These are phyloP conservation scores for Viridothelium virens DNA, from an alignment of 495 filamentous ascomycete species.

Conservation along the genomic window DNA sequence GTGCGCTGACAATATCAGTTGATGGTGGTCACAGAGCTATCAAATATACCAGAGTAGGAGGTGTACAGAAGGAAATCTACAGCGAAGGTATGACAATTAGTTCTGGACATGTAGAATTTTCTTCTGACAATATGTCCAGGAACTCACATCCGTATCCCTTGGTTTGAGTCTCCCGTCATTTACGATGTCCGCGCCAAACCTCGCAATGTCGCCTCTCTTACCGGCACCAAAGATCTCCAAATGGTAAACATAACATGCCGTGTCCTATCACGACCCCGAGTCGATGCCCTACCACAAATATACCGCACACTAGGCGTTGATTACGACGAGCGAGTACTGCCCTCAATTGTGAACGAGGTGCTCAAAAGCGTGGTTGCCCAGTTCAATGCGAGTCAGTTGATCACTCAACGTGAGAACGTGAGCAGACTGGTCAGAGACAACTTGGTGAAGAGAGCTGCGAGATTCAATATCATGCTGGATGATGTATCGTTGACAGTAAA, in stretches of 20 bases:
- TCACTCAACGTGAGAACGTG: constrained; percentile 97
- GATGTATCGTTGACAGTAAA: constrained; percentile 93
- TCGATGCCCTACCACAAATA: constrained; percentile 87
- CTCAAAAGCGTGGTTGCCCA: constrained; percentile 97
- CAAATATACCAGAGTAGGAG: constrained; percentile 89
- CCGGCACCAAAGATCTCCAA: constrained; percentile 97
- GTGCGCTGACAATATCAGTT: constrained; percentile 43
- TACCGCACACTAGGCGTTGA: constrained; percentile 92
- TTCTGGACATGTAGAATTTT: neutral
- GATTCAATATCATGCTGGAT: constrained; percentile 94
- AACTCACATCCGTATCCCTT: constrained; percentile 87
- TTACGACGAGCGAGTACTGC: constrained; percentile 94
- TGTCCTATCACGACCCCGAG: constrained; percentile 85
- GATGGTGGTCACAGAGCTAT: constrained; percentile 98
- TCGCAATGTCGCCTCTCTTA: constrained; percentile 91
- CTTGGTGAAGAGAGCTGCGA: constrained; percentile 77
- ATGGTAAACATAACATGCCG: constrained; percentile 99
- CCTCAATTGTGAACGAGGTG: constrained; percentile 97
- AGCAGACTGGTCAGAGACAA: constrained; percentile 86
- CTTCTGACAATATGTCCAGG: constrained; percentile 43
- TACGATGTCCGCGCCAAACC: constrained; percentile 98
- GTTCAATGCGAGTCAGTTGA: constrained; percentile 97
- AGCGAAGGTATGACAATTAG: constrained; percentile 61
- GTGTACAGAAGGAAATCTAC: constrained; percentile 96
- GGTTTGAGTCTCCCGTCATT: constrained; percentile 92